Evolutionary conservation across 148 eudicot genomes (phyloP).

Genomic region (Nyssa sinensis): DNA sequence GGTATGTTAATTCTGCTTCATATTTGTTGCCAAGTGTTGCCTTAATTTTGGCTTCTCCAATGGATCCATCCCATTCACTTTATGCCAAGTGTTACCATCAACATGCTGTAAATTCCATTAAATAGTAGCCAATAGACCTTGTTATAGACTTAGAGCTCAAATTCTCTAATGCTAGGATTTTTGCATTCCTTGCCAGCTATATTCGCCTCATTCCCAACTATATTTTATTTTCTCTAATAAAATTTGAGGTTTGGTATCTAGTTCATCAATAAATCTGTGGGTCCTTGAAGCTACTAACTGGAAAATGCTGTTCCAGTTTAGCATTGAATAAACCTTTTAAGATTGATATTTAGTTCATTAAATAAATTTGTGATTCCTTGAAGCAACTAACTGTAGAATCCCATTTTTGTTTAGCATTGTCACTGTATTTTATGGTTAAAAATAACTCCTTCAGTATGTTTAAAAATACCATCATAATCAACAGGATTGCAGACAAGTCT

Average conservation of each 20-base stretch:
- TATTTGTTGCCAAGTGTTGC: background rate
- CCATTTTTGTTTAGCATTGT: background rate
- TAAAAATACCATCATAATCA: background rate
- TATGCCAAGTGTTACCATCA: background rate
- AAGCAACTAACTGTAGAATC: too few species aligned
- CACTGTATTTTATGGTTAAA: background rate
- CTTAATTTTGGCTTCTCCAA: background rate
- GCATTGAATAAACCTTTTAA: too few species aligned
- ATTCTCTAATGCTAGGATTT: background rate
- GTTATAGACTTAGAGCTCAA: background rate
- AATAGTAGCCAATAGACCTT: background rate
- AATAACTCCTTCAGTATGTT: background rate
- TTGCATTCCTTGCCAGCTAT: too few species aligned
- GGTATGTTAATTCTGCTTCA: constrained; percentile 39
- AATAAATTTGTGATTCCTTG: background rate
- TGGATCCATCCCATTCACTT: background rate
- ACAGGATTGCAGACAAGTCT: constrained; percentile 96
- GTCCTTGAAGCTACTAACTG: too few species aligned
- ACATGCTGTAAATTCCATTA: background rate
- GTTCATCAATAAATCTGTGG: too few species aligned
- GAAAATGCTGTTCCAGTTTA: too few species aligned
- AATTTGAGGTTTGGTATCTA: too few species aligned
- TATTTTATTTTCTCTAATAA: background rate
- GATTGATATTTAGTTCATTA: background rate
- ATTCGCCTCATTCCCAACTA: background rate